Percentiles rank a stretch among this genome's conserved stretches.
phyloP scores from a whole-genome alignment of 1,139 yeast species.

The Diutina rugosa region DNA sequence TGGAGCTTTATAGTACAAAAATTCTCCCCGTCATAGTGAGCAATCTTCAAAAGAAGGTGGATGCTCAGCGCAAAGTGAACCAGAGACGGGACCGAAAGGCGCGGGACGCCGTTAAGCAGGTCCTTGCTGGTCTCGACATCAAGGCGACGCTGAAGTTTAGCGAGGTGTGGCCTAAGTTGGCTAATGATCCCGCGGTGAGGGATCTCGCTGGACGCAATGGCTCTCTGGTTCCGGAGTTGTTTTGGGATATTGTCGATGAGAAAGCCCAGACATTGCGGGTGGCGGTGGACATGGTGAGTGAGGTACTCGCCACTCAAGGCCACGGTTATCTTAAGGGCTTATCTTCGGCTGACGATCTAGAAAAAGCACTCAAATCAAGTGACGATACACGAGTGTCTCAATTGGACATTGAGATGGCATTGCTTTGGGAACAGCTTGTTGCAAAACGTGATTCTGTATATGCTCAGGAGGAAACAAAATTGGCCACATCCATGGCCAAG shows the following conservation, averaged over 20 bases:
- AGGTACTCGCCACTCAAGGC: background rate
- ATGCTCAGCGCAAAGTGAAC: constrained; percentile 24
- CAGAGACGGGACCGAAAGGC: constrained; percentile 51
- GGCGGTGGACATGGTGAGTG: background rate
- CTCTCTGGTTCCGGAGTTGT: constrained; percentile 66
- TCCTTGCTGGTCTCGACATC: constrained; percentile 25
- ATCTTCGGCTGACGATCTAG: background rate
- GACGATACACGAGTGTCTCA: background rate
- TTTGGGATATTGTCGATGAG: constrained; percentile 64
- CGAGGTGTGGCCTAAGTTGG: constrained; percentile 38
- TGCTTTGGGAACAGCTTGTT: background rate
- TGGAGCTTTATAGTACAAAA: constrained; percentile 38
- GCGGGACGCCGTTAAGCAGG: constrained; percentile 40
- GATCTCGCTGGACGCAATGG: constrained; percentile 68
- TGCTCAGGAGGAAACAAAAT: background rate
- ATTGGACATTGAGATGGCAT: background rate
- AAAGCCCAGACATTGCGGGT: constrained; percentile 7
- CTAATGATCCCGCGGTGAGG: constrained; percentile 45
- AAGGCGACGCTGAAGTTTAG: constrained; percentile 49
- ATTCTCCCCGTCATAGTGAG: constrained; percentile 26
- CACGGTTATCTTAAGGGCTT: background rate
- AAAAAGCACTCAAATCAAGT: background rate
- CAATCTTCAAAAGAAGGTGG: constrained; percentile 22
- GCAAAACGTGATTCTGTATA: background rate
- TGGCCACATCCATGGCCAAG: background rate